phyloP scores from a whole-genome alignment of 768 basidiomycete genomes.

The Tylopilus balloui region DNA sequence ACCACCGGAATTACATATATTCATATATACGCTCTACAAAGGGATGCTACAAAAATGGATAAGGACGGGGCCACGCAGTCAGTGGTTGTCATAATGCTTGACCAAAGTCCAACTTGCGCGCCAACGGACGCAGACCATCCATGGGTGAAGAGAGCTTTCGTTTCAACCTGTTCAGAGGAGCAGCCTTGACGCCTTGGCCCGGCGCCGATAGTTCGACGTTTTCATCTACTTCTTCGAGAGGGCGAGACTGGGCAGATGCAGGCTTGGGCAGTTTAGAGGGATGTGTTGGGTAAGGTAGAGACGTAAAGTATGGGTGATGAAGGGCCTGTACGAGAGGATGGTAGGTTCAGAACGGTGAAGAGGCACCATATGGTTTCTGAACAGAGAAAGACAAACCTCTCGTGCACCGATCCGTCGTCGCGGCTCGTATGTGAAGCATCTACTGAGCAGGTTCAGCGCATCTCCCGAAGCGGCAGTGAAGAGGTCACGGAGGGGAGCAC shows the following conservation, averaged over 20 bases:
- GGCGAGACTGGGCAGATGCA: constrained; percentile 42
- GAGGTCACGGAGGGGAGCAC: constrained; percentile 74
- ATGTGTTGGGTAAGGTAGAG: constrained; percentile 81
- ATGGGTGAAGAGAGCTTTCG: constrained; percentile 60
- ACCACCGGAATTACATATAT: constrained; percentile 4
- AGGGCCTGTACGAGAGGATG: constrained; percentile 55
- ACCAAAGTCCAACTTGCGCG: constrained; percentile 69
- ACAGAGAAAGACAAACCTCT: constrained; percentile 49
- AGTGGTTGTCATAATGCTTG: constrained; percentile 29
- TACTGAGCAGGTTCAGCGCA: constrained; percentile 74
- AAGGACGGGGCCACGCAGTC: not conserved
- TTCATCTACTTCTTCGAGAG: constrained; percentile 75
- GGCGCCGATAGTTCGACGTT: constrained; percentile 53
- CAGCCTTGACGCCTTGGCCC: constrained; percentile 51
- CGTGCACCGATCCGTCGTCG: constrained; percentile 71
- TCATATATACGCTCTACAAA: constrained; percentile 1
- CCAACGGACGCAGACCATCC: constrained; percentile 54
- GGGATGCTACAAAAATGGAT: not conserved
- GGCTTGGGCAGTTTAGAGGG: constrained; percentile 87
- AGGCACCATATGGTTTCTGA: not conserved
- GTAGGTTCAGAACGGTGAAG: not conserved
- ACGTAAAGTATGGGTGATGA: constrained; percentile 81
- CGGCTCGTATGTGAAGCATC: constrained; percentile 84
- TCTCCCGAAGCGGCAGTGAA: constrained; percentile 90
- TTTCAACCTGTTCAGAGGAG: constrained; percentile 54